These are phyloP conservation scores for Rhododendron henanense DNA, from an alignment of 148 eudicot genomes.

Conservation along the genomic window DNA sequence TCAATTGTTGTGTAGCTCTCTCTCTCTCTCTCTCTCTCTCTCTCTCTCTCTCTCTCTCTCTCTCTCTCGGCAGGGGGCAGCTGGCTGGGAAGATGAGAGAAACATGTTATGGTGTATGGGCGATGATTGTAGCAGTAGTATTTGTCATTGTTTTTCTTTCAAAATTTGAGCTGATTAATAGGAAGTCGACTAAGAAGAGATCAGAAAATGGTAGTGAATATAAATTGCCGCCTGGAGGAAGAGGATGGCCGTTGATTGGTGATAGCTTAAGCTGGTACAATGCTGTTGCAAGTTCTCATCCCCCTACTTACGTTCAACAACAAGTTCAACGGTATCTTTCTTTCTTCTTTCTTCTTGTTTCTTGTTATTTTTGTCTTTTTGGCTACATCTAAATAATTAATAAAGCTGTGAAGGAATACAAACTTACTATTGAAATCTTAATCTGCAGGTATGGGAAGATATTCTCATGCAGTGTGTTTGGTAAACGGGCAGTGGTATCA, in stretches of 20 bases:
- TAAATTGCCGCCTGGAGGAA: constrained; percentile 39
- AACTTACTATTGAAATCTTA: neutral
- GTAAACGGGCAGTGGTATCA: constrained; percentile 51
- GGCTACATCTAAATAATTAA: neutral
- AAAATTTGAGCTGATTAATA: neutral
- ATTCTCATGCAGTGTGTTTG: constrained; percentile 49
- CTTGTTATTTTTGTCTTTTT: neutral
- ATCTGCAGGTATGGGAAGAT: constrained; percentile 52
- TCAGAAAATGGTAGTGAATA: neutral
- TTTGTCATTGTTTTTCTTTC: constrained; percentile 1
- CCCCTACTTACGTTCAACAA: constrained; percentile 42
- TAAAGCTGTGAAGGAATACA: neutral
- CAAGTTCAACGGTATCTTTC: constrained; percentile 35
- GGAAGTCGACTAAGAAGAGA: neutral
- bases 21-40: constrained; percentile 5
- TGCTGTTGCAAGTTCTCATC: constrained; percentile 56
- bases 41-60: neutral
- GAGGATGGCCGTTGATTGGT: constrained; percentile 56
- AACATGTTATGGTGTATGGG: constrained; percentile 2
- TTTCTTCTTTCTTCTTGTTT: too few species aligned
- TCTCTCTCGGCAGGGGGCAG: neutral
- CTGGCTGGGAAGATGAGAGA: neutral
- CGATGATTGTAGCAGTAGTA: neutral
- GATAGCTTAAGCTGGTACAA: constrained; percentile 50
- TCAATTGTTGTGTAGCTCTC: constrained; percentile 1